Base-by-base conservation (phyloP, 1,284 basidiomycete genomes). In the Ceratorhiza oryzae-sativae region DNA sequence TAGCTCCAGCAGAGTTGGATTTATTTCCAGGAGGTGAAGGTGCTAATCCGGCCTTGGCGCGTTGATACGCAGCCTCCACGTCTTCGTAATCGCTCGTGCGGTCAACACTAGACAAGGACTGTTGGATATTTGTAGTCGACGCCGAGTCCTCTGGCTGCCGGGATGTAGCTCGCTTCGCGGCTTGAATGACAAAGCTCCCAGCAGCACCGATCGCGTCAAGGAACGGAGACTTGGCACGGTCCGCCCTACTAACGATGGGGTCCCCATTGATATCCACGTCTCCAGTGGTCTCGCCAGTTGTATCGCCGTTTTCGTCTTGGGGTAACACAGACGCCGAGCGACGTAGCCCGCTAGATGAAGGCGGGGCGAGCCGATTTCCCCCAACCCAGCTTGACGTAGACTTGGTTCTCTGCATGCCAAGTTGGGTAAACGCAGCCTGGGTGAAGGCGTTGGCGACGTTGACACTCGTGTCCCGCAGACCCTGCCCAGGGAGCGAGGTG, bases 391-490 rank as follows among this genome's bases (percentile, higher is more conserved):
- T 49, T 36, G 60, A 25, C 27, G 32, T 62, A 30, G 71, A 36
- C 25, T 49, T 49, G 59, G 53, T 48, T 23, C 53, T 72, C 18
- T 58, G 68, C 60, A 71, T 70, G 51, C 48, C 72, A 25, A 51
- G 59, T 70, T 74, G 63, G 75, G 81, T 81, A 34, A 80, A 79
- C 41, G 84, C 88, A 42, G 91, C 92, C 79, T 89, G 88, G 75
- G 84, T 82, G 77, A 94, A 91, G 27, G 92, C 93, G 76, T 87
- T 86, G 30, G 92, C 93, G 77, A 93, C 88, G 79, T 92, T 91
- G 63, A 94, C 92, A 46, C 90, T 89, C 56, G 93, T 94, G 79
- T 92, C 90, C 18, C 63, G 63, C 34, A 67, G 51, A 36, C 27
- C 30, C 30, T 10, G 30, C 51, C 46, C 46, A 15, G 23, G 60